Evolutionary conservation across 371 early-diverging fungal genomes (phyloP), one percentile per base, ranked within the genome.

Genomic region (Furculomyces boomerangus): DNA sequence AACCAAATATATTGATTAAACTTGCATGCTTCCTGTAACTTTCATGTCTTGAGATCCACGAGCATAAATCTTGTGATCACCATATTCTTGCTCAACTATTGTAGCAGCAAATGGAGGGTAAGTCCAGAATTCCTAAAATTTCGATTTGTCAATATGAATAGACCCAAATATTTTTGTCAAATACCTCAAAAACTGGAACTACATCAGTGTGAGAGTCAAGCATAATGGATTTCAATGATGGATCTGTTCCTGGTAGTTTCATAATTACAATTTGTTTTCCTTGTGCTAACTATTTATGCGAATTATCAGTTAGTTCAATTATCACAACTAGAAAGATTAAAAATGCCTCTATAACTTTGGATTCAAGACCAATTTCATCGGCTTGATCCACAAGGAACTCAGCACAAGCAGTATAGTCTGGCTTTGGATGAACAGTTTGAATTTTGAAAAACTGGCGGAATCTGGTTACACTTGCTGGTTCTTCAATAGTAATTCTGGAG

Each of bases 31-130:
- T 22, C 88, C 86, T 41, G 86, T 83, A 59, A 81, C 81, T 66
- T 88, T 88, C 87, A 87, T 88, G 62, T 88, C 88, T 64, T 88
- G 86, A 7, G 83, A 53, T 0, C 88, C 88, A 35, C 88, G 78
- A 18, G 86, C 88, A 57, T 73, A 65, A 60, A 88, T 88, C 37
- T 70, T 60, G 40, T 75, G 74, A 40, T 83, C 76, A 25, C 65
- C 69, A 57, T 61, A 64, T 13, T 66, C 64, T 3, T 49, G 57
- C 30, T 68, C 50, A 32, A 71, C 70, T 28, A 74, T 78, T 48
- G 64, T 65, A 16, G 86, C 89, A 2, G 70, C 79, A 56, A 86
- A 86, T 2, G 88, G 85, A 41, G 74, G 75, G 50, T 77, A 68
- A 8, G 64, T 74, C 89, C 89, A 88, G 30, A 77, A 78, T 13